A percentile compares a stretch with the other conserved stretches of the same genome.
Conservation (phyloP, 345 rosid species). For the Dimocarpus longan region DNA sequence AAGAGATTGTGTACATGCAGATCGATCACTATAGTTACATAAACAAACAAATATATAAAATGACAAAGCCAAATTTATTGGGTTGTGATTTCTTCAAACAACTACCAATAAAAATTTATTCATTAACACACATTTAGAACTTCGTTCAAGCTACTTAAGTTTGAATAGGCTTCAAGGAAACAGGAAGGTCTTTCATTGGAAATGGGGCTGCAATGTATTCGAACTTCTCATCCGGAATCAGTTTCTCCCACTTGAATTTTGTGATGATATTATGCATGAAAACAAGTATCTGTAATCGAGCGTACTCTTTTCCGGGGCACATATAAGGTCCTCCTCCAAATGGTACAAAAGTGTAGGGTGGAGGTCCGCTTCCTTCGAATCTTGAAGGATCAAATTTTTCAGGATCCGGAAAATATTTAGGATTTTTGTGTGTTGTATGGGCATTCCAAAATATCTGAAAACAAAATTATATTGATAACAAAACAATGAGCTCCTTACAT, state of each 20-base stretch:
- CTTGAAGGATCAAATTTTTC: conserved; percentile 1
- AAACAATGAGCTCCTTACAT: neutral
- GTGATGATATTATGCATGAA: conserved; percentile 11
- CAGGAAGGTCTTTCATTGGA: conserved; percentile 23
- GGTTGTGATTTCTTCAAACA: neutral
- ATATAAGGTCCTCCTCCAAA: conserved; percentile 18
- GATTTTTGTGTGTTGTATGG: conserved; percentile 1
- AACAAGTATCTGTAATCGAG: conserved; percentile 4
- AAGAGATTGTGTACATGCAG: too few relatives aligned
- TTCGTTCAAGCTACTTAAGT: neutral
- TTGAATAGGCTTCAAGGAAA: conserved; percentile 5
- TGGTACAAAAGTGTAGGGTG: neutral
- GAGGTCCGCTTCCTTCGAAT: conserved; percentile 4
- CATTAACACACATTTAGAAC: neutral
- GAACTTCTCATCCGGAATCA: conserved; percentile 2
- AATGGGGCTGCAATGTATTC: neutral
- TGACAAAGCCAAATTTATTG: neutral
- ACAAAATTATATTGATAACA: neutral
- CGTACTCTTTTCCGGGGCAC: conserved; percentile 14
- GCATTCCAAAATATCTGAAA: neutral
- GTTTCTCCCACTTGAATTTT: conserved; percentile 13
- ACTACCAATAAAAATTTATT: neutral
- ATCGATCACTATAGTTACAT: too few relatives aligned
- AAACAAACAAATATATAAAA: too few relatives aligned
- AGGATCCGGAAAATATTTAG: neutral